Evolutionary conservation across 345 rosid species (phyloP), one percentile per base, ranked within the genome.

Genomic region (Pugionium cornutum): DNA sequence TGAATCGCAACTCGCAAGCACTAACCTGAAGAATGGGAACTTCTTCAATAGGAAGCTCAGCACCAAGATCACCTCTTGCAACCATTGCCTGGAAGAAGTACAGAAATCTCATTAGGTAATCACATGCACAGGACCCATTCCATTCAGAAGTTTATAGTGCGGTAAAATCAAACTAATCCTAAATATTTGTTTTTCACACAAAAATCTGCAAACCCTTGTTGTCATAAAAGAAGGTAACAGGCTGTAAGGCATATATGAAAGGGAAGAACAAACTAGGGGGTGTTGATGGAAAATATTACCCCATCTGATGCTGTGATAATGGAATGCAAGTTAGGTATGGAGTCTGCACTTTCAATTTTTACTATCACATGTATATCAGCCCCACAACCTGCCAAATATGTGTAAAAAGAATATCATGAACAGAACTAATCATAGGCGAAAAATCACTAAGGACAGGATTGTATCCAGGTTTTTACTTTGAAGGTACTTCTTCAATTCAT

Each of bases 51-150:
- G 99, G 99, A 75, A 94, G 97, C 85, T 94, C 97, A 53, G 99
- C 97, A 66, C 99, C 99, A 78, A 94, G 99, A 83, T 94, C 99
- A 77, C 99, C 99, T 85, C 99, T 85, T 63, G 99, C 99, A 70
- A 94, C 99, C 99, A 94, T 94, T 50, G 99, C 99, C 99, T 94
- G 44, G 43, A 68, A 40, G 42, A 30, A 51, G 4, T 27, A 58
- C 65, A 48, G 50, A 70, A 50, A 76, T 47, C 32, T 48, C 4
- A 43, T 73, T 7, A 66, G 10, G 7, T 26, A 64, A 36, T 34
- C 30, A 46, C 64, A 71, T 27, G 35, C 52, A 55, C 57, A 53
- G 18, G 53, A 45, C 2, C 7, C 65, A 64, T 25, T 54, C 11
- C 4, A 5, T 26, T 34, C 41, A 53, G 1, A 52, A 43, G 33